These are phyloP conservation scores for Arthroderma sp. DNA, from an alignment of 2,329 filamentous ascomycete genomes.

Conservation along the genomic window DNA sequence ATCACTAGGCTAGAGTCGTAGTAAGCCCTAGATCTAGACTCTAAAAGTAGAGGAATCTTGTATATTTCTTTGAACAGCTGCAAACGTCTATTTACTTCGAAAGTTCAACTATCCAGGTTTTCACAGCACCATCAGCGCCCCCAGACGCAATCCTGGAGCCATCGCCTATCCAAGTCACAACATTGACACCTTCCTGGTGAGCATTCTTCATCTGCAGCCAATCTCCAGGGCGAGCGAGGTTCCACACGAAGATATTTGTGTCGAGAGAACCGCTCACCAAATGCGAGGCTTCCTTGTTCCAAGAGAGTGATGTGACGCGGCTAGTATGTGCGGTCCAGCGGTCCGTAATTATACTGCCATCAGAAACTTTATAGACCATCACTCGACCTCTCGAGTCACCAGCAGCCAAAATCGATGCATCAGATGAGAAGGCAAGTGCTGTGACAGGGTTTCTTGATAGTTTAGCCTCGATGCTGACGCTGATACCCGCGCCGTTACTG, in stretches of 20 bases:
- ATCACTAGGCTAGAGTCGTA: too few relatives aligned
- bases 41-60: too few relatives aligned
- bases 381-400: conserved; percentile 83
- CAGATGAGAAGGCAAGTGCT: conserved; percentile 67
- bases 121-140: conserved; percentile 80
- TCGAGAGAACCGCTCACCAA: conserved; percentile 78
- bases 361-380: conserved; percentile 57
- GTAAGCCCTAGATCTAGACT: too few relatives aligned
- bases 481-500: conserved; percentile 45
- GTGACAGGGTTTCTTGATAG: conserved; percentile 63
- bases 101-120: conserved; percentile 64
- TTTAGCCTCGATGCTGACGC: conserved; percentile 48
- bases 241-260: conserved; percentile 90
- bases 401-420: conserved; percentile 65
- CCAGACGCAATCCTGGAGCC: conserved; percentile 59
- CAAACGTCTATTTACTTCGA: conserved; percentile 6
- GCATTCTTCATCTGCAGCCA: conserved; percentile 75
- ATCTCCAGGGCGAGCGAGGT: conserved; percentile 67
- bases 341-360: conserved; percentile 66
- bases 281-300: conserved; percentile 63
- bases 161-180: conserved; percentile 65
- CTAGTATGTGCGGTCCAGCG: conserved; percentile 62
- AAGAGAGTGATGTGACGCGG: conserved; percentile 56
- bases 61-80: too few relatives aligned
- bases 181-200: conserved; percentile 91